These are phyloP conservation scores for Eutypa lata DNA, from an alignment of 2,329 filamentous ascomycete species.

Conservation along the genomic window DNA sequence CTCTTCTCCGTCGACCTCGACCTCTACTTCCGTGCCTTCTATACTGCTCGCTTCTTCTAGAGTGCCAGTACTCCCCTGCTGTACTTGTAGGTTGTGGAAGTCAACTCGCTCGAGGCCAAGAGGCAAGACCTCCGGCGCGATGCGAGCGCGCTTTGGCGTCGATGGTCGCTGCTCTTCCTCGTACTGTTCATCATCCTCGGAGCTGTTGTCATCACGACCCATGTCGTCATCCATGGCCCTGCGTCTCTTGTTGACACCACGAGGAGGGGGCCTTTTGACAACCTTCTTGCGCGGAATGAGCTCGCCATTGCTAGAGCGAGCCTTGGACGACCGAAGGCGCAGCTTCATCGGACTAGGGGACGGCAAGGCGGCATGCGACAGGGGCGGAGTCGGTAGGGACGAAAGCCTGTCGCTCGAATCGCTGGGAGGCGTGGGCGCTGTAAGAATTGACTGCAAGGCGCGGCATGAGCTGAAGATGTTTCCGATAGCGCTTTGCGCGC, in stretches of 20 bases:
- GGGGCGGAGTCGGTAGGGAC: constrained; percentile 52
- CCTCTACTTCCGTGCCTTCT: constrained; percentile 38
- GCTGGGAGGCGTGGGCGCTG: constrained; percentile 31
- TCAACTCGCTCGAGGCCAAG: constrained; percentile 57
- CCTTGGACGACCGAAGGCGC: constrained; percentile 48
- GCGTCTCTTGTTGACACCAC: constrained; percentile 53
- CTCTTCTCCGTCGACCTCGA: constrained; percentile 42
- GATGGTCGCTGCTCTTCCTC: constrained; percentile 34
- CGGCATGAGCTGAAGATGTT: constrained; percentile 60
- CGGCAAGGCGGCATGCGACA: constrained; percentile 42
- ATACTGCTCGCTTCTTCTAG: constrained; percentile 22
- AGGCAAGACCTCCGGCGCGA: constrained; percentile 59
- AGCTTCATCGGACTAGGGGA: constrained; percentile 44
- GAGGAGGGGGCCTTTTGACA: constrained; percentile 46
- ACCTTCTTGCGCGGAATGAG: constrained; percentile 42
- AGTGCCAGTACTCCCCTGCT: constrained; percentile 17
- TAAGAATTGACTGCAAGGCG: constrained; percentile 58
- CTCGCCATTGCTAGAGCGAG: constrained; percentile 28
- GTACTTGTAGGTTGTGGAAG: constrained; percentile 48
- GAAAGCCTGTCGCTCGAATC: constrained; percentile 11
- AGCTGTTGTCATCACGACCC: constrained; percentile 35
- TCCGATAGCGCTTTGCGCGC: constrained; percentile 44
- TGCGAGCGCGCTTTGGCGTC: constrained; percentile 59
- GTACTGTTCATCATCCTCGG: constrained; percentile 19
- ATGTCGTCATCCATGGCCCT: constrained; percentile 45